A percentile compares a stretch with the other conserved stretches of the same genome.
Conservation (phyloP, 2,329 filamentous ascomycete genomes). For the Ceratocystiopsis sp. region DNA sequence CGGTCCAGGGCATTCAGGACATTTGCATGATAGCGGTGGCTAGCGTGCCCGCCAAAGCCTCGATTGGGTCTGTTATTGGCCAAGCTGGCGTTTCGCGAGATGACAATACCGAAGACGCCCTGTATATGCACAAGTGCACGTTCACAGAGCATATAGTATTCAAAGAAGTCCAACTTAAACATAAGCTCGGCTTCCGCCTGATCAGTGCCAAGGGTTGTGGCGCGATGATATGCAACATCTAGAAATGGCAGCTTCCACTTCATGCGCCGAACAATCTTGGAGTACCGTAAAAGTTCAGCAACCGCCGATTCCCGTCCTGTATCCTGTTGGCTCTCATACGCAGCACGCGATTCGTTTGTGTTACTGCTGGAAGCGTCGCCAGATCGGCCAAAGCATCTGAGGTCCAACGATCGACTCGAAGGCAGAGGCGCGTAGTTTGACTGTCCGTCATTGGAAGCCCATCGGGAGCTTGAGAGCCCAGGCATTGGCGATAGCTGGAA, state of each 20-base stretch:
- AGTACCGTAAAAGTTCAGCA: slow-evolving; percentile 36
- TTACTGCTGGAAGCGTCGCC: no score
- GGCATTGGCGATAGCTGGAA: not conserved
- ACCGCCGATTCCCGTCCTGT: slow-evolving; percentile 1
- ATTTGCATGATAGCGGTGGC: slow-evolving; percentile 47
- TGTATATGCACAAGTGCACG: slow-evolving; percentile 51
- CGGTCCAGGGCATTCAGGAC: slow-evolving; percentile 45
- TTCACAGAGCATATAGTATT: slow-evolving; percentile 59
- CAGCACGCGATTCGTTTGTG: no score
- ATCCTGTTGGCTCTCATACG: no score
- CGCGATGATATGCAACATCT: slow-evolving; percentile 35
- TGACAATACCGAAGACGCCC: slow-evolving; percentile 41
- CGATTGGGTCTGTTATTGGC: slow-evolving; percentile 3
- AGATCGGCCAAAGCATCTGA: not conserved
- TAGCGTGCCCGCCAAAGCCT: not conserved
- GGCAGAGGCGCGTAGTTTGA: slow-evolving; percentile 5
- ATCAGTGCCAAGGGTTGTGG: slow-evolving; percentile 18
- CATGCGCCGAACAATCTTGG: slow-evolving; percentile 41
- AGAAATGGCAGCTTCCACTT: slow-evolving; percentile 48
- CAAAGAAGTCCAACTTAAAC: slow-evolving; percentile 65
- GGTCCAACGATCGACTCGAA: not conserved
- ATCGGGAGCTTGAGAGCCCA: slow-evolving; percentile 7
- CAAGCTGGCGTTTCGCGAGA: slow-evolving; percentile 20
- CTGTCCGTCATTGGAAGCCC: slow-evolving; percentile 3
- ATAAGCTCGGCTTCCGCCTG: slow-evolving; percentile 40